Conservation (phyloP, 305 asterid genomes). For the Fraxinus paxiana region DNA sequence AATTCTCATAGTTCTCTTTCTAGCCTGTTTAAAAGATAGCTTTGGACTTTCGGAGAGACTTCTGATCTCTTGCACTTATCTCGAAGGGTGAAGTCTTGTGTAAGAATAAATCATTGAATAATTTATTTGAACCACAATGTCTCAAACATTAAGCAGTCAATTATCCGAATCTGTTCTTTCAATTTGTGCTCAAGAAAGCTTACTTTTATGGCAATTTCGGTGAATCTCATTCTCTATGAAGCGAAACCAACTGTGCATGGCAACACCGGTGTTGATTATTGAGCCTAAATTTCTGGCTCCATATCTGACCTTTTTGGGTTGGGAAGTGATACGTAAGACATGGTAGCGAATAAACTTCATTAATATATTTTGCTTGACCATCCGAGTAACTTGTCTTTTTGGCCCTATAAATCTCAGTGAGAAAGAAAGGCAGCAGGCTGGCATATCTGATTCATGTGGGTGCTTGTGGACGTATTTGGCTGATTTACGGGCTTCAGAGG, state of each 20-base stretch:
- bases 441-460: conserved; percentile 73
- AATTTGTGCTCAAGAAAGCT: not conserved
- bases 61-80: not conserved
- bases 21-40: not conserved
- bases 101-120: conserved; percentile 4
- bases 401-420: conserved; percentile 48
- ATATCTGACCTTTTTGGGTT: conserved; percentile 12
- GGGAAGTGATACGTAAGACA: not conserved
- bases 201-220: not conserved
- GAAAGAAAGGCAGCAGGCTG: conserved; percentile 89
- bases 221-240: not conserved
- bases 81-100: not conserved
- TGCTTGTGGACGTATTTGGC: conserved; percentile 87
- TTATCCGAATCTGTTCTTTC: not conserved
- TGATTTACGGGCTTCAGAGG: conserved; percentile 69
- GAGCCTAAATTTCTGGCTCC: conserved; percentile 4
- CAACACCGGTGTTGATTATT: conserved; percentile 1
- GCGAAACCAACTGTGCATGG: not conserved
- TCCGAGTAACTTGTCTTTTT: conserved; percentile 2
- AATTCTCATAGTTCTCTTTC: not conserved
- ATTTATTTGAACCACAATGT: not conserved
- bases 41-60: not conserved
- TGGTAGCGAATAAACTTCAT: not conserved
- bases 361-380: not conserved
- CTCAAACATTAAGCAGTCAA: not conserved